Evolutionary conservation across 129 eudicot genomes (phyloP).

Genomic region (Pittosporum tobira): DNA sequence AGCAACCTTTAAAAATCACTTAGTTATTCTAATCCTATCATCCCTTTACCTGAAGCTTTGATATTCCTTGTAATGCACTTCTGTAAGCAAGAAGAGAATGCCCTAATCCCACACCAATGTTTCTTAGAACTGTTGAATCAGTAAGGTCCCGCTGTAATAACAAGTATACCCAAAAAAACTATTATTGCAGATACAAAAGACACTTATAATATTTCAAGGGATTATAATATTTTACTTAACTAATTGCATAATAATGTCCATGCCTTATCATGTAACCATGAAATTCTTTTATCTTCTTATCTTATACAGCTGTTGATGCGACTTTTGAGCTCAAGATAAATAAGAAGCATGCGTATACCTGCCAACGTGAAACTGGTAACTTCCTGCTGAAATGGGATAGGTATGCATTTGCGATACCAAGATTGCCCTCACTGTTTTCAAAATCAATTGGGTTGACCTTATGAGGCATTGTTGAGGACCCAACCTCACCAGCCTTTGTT

Average conservation of each 20-base stretch:
- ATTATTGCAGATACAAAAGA: not conserved
- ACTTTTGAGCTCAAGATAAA: not conserved
- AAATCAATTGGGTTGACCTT: constrained; percentile 93
- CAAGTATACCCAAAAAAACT: too few relatives aligned
- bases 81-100: constrained; percentile 78
- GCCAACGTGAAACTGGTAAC: constrained; percentile 93
- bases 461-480: constrained; percentile 94
- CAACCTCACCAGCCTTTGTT: constrained; percentile 89
- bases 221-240: not conserved
- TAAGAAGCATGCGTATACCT: constrained; percentile 37
- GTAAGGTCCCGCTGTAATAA: constrained; percentile 79
- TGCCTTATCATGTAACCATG: not conserved
- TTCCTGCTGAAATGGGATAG: constrained; percentile 58
- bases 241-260: not conserved
- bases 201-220: not conserved
- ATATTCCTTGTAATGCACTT: constrained; percentile 73
- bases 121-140: constrained; percentile 94
- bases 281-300: not conserved
- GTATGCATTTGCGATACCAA: constrained; percentile 63
- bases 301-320: not conserved
- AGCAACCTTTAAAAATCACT: not conserved
- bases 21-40: too few relatives aligned
- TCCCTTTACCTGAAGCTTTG: constrained; percentile 83
- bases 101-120: constrained; percentile 87
- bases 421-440: constrained; percentile 84